phyloP scores from a whole-genome alignment of 352 stramenopile genomes.

The Plasmopara viticola region DNA sequence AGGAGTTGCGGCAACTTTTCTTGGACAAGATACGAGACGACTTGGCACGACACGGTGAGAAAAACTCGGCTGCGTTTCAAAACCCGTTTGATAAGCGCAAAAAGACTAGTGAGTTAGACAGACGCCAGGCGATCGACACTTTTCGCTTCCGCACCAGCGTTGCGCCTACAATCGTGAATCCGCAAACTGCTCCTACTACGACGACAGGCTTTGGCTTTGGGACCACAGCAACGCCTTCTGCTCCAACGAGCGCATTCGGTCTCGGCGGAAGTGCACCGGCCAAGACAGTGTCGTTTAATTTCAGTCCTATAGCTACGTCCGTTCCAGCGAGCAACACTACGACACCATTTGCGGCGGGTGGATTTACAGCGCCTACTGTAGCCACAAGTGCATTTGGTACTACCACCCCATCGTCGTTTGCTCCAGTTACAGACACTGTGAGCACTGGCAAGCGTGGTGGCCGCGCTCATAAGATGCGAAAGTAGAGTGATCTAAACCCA shows the following conservation, averaged over 20 bases:
- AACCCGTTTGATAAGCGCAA: constrained; percentile 78
- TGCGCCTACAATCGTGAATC: constrained; percentile 52
- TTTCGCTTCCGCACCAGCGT: constrained; percentile 76
- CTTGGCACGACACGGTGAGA: constrained; percentile 48
- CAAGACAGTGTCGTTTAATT: constrained; percentile 64
- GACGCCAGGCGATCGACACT: constrained; percentile 58
- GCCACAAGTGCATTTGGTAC: constrained; percentile 40
- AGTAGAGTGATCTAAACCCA: constrained; percentile 8
- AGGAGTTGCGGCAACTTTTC: constrained; percentile 66
- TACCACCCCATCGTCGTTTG: constrained; percentile 34
- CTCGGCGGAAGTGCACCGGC: constrained; percentile 34
- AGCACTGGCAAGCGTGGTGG: constrained; percentile 23
- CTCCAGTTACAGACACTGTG: constrained; percentile 9
- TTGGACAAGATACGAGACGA: constrained; percentile 61
- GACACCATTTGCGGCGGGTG: constrained; percentile 15
- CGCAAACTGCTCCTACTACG: constrained; percentile 15
- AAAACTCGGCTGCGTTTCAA: constrained; percentile 52
- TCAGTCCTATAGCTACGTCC: constrained; percentile 26
- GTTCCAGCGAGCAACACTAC: constrained; percentile 19
- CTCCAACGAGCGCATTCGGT: constrained; percentile 32
- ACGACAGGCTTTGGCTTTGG: constrained; percentile 42
- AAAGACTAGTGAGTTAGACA: constrained; percentile 57
- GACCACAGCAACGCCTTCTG: constrained; percentile 10
- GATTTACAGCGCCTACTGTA: constrained; percentile 26
- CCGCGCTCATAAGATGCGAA: constrained; percentile 46